Conservation (phyloP, 768 basidiomycete genomes). For the Solioccasus polychromus region DNA sequence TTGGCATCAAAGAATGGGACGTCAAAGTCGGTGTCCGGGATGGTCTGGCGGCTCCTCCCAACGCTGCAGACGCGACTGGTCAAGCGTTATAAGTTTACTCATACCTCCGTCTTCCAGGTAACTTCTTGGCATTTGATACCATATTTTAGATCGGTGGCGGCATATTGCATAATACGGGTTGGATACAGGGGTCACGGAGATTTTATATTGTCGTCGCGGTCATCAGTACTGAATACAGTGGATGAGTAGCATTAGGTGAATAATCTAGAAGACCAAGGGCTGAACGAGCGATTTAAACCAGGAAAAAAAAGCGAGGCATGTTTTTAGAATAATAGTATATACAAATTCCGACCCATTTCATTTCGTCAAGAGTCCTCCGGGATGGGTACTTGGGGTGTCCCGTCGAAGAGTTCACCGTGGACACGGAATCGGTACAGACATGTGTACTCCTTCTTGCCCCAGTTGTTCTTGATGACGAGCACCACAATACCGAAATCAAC, state of each 20-base stretch:
- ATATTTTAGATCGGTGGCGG: not conserved
- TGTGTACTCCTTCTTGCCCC: constrained; percentile 80
- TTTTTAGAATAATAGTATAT: constrained; percentile 14
- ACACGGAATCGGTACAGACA: constrained; percentile 87
- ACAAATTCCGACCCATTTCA: not conserved
- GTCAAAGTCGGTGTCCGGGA: constrained; percentile 47
- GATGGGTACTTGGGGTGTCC: constrained; percentile 36
- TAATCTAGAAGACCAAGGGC: constrained; percentile 19
- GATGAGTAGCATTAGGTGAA: constrained; percentile 19
- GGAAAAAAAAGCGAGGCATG: not conserved
- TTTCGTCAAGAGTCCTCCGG: constrained; percentile 19
- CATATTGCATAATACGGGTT: too few species aligned
- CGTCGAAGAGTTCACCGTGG: constrained; percentile 59
- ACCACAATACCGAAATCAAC: constrained; percentile 86
- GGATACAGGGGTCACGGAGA: constrained; percentile 1
- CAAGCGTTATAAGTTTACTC: constrained; percentile 9
- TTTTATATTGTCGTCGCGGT: constrained; percentile 22
- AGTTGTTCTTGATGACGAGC: constrained; percentile 78
- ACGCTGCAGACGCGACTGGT: not conserved
- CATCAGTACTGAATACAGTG: constrained; percentile 22
- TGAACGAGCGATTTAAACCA: constrained; percentile 7
- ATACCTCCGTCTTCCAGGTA: constrained; percentile 1
- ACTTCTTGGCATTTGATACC: not conserved
- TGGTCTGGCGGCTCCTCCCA: not conserved
- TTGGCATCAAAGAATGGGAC: constrained; percentile 80